Base-by-base conservation (phyloP, 148 eudicot species). In the Simmondsia chinensis region DNA sequence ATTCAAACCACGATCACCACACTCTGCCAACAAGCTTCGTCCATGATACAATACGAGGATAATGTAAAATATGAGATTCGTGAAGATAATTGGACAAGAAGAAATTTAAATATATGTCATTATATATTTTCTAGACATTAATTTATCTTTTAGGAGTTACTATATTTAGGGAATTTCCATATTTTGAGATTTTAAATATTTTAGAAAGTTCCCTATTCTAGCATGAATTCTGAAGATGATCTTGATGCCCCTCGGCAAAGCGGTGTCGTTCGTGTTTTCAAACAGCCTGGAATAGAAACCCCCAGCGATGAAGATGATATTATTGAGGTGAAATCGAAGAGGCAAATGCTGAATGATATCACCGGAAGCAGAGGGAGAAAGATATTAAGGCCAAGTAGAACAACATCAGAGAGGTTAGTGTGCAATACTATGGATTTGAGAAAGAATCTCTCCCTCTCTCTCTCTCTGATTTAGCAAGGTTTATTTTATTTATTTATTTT, bases 321-420 rank as follows among this genome's bases (percentile, higher is more conserved):
- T 51, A 86, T 86, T 64, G 83, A 91, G 70, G 99, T 91, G 40
- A 82, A 96, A 57, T 91, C 99, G 29, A 91, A 86, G 64, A 77
- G 96, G 68, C 99, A 91, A 76, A 81, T 89, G 97, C 63, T 91
- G 60, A 91, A 91, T 56, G 88, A 91, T n/a, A n/a, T 70, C 76
- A 95, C 6, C 95, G 97, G 24, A 95, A 89, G 43, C 97, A 85
- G 50, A 85, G 85, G 69, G 93, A 84, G 50, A 89, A 79, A 63
- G 97, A 89, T 63, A 74, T 64, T 28, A 89, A 84, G 70, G 95
- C 85, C 24, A 89, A 82, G 66, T 71, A 80, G 21, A 71, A 53
- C 49, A 65, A 52, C 22, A 59, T 65, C 52, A 66, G 64, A 37
- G 83, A 83, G 96, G 96, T 87, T 56, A 32, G 2, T 24, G 10